phyloP scores from a whole-genome alignment of 192 early-diverging fungal genomes.

The Coemansia sp. region DNA sequence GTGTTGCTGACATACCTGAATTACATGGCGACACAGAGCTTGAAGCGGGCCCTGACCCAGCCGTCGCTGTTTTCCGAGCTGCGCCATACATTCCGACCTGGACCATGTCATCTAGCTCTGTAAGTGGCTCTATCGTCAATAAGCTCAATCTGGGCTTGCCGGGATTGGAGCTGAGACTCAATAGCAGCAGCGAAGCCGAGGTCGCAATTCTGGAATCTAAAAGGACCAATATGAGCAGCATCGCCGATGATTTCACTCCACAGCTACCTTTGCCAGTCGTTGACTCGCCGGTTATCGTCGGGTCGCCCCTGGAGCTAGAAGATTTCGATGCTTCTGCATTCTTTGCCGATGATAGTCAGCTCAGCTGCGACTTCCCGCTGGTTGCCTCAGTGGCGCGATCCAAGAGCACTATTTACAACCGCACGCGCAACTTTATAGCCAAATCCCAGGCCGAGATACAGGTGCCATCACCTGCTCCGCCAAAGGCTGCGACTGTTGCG shows the following conservation, averaged over 20 bases:
- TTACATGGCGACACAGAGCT: not conserved
- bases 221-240: not conserved
- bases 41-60: not conserved
- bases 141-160: not conserved
- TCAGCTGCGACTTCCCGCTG: not conserved
- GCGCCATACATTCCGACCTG: not conserved
- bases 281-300: not conserved
- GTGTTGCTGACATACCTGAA: not conserved
- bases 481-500: not conserved
- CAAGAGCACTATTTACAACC: not conserved
- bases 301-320: not conserved
- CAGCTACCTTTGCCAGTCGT: not conserved
- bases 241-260: not conserved
- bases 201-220: not conserved
- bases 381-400: not conserved
- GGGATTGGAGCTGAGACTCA: not conserved
- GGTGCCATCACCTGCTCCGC: not conserved
- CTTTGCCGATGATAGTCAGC: conserved; percentile 19
- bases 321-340: conserved; percentile 37
- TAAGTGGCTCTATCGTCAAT: not conserved
- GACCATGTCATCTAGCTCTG: not conserved
- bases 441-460: not conserved
- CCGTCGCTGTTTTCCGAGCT: not conserved
- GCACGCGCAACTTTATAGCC: not conserved
- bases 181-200: not conserved